Base-by-base conservation (phyloP, 768 basidiomycete genomes). In the Hortiboletus flavorubellus region DNA sequence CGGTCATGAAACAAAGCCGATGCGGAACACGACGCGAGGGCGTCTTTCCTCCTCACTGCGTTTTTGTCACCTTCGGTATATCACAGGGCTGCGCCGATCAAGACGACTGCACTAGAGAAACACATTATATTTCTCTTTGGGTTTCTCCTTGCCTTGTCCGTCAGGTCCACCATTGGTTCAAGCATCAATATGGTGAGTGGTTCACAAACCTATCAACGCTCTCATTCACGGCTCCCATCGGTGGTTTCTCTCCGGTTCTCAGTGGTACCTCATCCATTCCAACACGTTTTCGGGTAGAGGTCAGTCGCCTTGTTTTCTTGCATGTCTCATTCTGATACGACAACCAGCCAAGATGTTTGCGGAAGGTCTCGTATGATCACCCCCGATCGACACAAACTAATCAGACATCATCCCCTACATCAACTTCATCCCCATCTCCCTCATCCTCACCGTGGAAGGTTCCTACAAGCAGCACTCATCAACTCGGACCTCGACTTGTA, bases 401-500 rank as follows among this genome's bases (percentile, higher is more conserved):
- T 51, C 62, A 92, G 96, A 99, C 70, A 91, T 98, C 72, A 96
- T 99, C 71, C 80, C 98, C 39, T 98, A 98, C 79, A 98, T 98
- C 78, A 99, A 98, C 75, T 81, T 99, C 63, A 98, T 99, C 57
- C 96, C 96, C 4, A 99, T 99, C 65, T 98, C 96, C 53, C 86
- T 99, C 62, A 96, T 98, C 64, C 96, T 99, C 63, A 98, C 97
- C 4, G 98, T 98, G 89, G 97, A 99, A 76, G 90, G 71, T 98
- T 89, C 67, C 94, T 97, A 70, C 97, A 98, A 75, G 95, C 97
- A 2, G 89, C 91, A 35, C 81, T 98, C 49, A 99, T 99, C 78
- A 99, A 98, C 71, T 93, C 84, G 26, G 97, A 96, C 72, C 83
- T 96, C 48, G 97, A 99, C 75, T 98, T 99, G 96, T 99, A 99